A percentile compares a stretch with the other conserved stretches of the same genome.
phyloP scores from a whole-genome alignment of 306 rosid species.

The Cicer cuneatum region DNA sequence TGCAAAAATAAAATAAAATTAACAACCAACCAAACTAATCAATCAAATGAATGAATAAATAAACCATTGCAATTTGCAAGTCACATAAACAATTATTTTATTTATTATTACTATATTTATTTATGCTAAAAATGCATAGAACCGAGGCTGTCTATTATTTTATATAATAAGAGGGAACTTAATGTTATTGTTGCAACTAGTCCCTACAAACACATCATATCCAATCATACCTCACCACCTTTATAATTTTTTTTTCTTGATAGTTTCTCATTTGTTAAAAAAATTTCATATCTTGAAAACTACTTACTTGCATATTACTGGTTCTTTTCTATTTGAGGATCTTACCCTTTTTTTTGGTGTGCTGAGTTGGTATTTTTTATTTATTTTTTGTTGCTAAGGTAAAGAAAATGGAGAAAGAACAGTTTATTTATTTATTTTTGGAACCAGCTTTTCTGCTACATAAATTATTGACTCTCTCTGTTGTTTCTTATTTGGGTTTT shows the following conservation, averaged over 20 bases:
- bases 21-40: neutral
- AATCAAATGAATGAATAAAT: constrained; percentile 14
- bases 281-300: constrained; percentile 56
- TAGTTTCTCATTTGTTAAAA: neutral
- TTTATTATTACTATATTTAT: constrained; percentile 3
- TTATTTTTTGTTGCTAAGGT: constrained; percentile 43
- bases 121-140: constrained; percentile 32
- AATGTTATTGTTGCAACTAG: constrained; percentile 50
- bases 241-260: constrained; percentile 42
- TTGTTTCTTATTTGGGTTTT: constrained; percentile 48
- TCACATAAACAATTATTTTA: neutral
- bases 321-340: constrained; percentile 45
- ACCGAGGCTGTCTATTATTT: constrained; percentile 31
- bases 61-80: constrained; percentile 26
- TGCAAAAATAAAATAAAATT: neutral
- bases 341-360: constrained; percentile 33
- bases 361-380: constrained; percentile 34
- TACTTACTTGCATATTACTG: constrained; percentile 42
- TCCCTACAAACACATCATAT: constrained; percentile 56
- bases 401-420: constrained; percentile 52
- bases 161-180: constrained; percentile 55
- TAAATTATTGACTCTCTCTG: constrained; percentile 46
- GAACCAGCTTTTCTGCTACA: constrained; percentile 33
- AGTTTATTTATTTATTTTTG: constrained; percentile 26
- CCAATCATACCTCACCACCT: constrained; percentile 74